Base-by-base conservation (phyloP, 129 eudicot genomes). In the Mikania micrantha region DNA sequence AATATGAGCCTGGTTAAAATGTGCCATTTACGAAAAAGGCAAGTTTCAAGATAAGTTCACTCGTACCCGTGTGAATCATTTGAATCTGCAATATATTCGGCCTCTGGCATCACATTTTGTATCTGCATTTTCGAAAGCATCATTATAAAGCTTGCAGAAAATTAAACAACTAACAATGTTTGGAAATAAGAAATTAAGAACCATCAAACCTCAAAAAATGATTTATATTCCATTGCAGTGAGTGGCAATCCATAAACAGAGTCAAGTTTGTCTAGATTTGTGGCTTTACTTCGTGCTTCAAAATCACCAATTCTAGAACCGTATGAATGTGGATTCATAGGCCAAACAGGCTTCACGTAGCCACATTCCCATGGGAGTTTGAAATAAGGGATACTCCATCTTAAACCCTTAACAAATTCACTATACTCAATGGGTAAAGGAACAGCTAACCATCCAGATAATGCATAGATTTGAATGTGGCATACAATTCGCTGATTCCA, bases 341-440 rank as follows among this genome's bases (percentile, higher is more conserved):
- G 76, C 34, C 83, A 82, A 72, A 57, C 74, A 12, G 92, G 68
- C 27, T 84, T 84, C 57, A 75, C 75, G 40, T 68, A 57, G 19
- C 76, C 41, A 32, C 79, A 47, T 69, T 93, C 96, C 96, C 98
- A 93, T 0, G 96, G 96, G 70, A 93, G 96, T 61, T 72, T 72
- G 70, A 93, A 84, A 87, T 88, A 89, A 41, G 99, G 99, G 45
- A 93, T 82, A 64, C 99, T 93, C 99, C 99, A 93, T 64, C 83
- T 81, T 69, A 93, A 44, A 54, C 99, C 90, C 79, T 82, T 80
- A 3, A 83, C 73, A 64, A 93, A 88, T 73, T 93, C 96, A 64
- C 78, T 81, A 64, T 88, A 93, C 75, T 93, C 99, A n/a, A 86
- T 81, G 9, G 98, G 98, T 60, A 89, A 77, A 31, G 88, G 83